phyloP scores from a whole-genome alignment of 139 green algal species.

The Coccomyxa sp. region DNA sequence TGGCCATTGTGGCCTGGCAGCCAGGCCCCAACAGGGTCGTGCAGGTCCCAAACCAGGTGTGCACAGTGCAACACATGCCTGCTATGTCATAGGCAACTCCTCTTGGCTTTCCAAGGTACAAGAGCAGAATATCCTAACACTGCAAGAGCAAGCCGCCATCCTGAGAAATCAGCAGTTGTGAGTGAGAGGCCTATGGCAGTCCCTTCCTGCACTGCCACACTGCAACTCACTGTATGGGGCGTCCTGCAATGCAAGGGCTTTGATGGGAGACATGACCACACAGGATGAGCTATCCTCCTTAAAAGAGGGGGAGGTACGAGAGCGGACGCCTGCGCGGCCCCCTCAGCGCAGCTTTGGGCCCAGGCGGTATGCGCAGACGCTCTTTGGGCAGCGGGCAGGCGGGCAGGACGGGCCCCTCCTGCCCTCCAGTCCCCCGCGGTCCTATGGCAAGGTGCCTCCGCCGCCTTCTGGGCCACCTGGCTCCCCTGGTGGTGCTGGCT shows the following conservation, averaged over 20 bases:
- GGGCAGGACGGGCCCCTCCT: not conserved
- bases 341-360: conserved; percentile 21
- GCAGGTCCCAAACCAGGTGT: conserved; percentile 73
- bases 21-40: conserved; percentile 81
- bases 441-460: not conserved
- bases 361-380: not conserved
- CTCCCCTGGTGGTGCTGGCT: not conserved
- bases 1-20: conserved; percentile 95
- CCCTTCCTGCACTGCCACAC: too few species aligned
- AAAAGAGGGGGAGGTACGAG: conserved; percentile 33
- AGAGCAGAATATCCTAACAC: too few species aligned
- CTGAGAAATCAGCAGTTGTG: too few species aligned
- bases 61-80: too few species aligned
- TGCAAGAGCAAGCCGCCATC: too few species aligned
- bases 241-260: too few species aligned
- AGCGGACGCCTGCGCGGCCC: conserved; percentile 43
- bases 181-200: too few species aligned
- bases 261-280: too few species aligned
- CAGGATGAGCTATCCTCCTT: conserved; percentile 61
- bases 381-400: not conserved
- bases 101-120: too few species aligned
- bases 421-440: not conserved
- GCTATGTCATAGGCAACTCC: too few species aligned
- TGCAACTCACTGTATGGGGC: too few species aligned
- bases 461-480: not conserved